These are phyloP conservation scores for Allium cepa DNA, from an alignment of 106 monocot genomes.

Conservation along the genomic window DNA sequence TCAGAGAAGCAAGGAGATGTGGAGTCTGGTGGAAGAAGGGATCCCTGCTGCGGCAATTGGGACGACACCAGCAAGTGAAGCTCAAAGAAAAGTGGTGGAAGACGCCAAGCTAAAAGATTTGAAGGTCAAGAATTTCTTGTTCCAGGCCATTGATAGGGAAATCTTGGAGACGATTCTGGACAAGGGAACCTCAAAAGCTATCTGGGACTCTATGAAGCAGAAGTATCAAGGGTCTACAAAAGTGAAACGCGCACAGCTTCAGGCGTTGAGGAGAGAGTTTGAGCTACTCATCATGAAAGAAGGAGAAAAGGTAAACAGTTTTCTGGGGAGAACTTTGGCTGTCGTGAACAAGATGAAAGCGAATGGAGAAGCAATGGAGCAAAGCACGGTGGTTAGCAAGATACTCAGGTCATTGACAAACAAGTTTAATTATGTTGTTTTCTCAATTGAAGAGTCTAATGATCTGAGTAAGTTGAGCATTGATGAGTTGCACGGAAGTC, in stretches of 20 bases:
- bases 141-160: conserved; percentile 2
- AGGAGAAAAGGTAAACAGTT: conserved; percentile 1
- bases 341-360: neutral
- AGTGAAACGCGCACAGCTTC: conserved; percentile 6
- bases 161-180: conserved; percentile 8
- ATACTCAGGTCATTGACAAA: neutral
- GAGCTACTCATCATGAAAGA: neutral
- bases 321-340: neutral
- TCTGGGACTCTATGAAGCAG: conserved; percentile 5
- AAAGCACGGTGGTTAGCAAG: neutral
- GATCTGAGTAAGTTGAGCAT: neutral
- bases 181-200: neutral
- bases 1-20: conserved; percentile 1
- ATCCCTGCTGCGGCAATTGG: neutral
- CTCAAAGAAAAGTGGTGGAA: neutral
- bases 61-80: conserved; percentile 1
- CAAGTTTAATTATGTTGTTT: conserved; percentile 5
- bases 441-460: neutral
- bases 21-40: neutral
- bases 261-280: conserved; percentile 3
- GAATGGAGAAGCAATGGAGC: conserved; percentile 3
- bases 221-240: conserved; percentile 5
- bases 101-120: neutral
- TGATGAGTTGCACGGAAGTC: conserved; percentile 4
- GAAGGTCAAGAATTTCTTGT: conserved; percentile 7